These are phyloP conservation scores for Melaleuca quinquenervia DNA, from an alignment of 345 rosid genomes.

Conservation along the genomic window DNA sequence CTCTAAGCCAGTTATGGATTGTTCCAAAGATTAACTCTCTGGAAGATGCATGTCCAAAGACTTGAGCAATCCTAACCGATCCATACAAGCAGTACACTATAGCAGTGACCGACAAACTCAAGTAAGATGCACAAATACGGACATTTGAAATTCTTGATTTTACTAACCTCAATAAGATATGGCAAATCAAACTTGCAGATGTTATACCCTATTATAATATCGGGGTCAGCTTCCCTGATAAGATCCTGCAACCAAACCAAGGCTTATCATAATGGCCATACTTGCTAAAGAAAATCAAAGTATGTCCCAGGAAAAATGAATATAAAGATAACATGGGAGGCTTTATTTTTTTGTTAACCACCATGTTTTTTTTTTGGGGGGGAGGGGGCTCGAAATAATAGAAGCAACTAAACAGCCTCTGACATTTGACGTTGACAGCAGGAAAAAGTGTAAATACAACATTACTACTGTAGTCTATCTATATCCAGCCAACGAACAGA, in stretches of 20 bases:
- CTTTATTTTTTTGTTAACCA: background rate
- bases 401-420: background rate
- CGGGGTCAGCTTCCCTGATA: constrained; percentile 88
- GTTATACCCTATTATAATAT: constrained; percentile 92
- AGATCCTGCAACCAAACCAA: constrained; percentile 57
- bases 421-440: background rate
- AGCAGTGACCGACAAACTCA: background rate
- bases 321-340: background rate
- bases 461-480: background rate
- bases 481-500: background rate
- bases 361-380: background rate
- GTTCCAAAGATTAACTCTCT: background rate
- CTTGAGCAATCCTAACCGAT: background rate
- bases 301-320: background rate
- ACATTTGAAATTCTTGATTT: constrained; percentile 1
- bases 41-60: background rate
- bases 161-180: constrained; percentile 85
- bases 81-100: background rate
- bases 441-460: background rate
- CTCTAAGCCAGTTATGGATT: background rate
- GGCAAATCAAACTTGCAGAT: constrained; percentile 99
- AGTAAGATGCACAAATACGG: background rate
- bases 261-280: background rate
- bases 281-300: background rate
- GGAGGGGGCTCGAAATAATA: background rate